Conservation (phyloP, 495 filamentous ascomycete species). For the Lasiosphaeria miniovina region DNA sequence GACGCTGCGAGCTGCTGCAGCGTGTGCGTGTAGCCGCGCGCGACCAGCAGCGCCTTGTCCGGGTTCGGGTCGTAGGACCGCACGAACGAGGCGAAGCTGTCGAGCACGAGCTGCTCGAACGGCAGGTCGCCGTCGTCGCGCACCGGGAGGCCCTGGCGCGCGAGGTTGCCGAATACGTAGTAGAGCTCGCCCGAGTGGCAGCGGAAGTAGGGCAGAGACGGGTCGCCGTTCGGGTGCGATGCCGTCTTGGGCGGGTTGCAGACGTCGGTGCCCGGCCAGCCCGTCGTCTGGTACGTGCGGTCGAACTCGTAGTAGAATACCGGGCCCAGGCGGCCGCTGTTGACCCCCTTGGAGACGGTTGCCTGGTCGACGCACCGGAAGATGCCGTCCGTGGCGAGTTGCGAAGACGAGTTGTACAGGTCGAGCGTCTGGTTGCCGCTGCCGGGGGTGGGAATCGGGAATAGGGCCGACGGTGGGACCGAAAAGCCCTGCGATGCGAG, state of each 20-base stretch:
- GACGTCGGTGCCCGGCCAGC: slow-evolving; percentile 44
- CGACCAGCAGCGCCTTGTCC: slow-evolving; percentile 26
- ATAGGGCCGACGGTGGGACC: slow-evolving; percentile 32
- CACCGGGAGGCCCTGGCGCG: slow-evolving; percentile 30
- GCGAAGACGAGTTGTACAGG: slow-evolving; percentile 43
- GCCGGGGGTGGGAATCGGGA: slow-evolving; percentile 26
- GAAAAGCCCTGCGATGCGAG: slow-evolving; percentile 39
- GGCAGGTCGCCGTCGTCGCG: slow-evolving; percentile 37
- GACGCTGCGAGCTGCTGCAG: slow-evolving; percentile 10
- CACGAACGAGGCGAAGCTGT: slow-evolving; percentile 36
- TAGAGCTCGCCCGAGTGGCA: slow-evolving; percentile 39
- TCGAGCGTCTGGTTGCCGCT: slow-evolving; percentile 40
- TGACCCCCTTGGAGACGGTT: slow-evolving; percentile 38
- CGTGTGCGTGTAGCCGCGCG: slow-evolving; percentile 31
- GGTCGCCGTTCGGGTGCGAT: slow-evolving; percentile 41
- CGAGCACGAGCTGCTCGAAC: slow-evolving; percentile 36
- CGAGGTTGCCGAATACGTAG: slow-evolving; percentile 41
- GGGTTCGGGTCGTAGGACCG: slow-evolving; percentile 38
- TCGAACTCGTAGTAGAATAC: slow-evolving; percentile 52
- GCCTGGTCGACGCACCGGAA: slow-evolving; percentile 52
- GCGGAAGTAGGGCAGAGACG: slow-evolving; percentile 32
- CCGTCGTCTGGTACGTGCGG: slow-evolving; percentile 48
- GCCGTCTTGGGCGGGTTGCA: slow-evolving; percentile 43
- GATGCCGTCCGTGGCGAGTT: slow-evolving; percentile 46
- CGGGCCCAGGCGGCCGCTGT: slow-evolving; percentile 30